phyloP scores from a whole-genome alignment of 345 rosid species.

The Dipteronia sinensis region DNA sequence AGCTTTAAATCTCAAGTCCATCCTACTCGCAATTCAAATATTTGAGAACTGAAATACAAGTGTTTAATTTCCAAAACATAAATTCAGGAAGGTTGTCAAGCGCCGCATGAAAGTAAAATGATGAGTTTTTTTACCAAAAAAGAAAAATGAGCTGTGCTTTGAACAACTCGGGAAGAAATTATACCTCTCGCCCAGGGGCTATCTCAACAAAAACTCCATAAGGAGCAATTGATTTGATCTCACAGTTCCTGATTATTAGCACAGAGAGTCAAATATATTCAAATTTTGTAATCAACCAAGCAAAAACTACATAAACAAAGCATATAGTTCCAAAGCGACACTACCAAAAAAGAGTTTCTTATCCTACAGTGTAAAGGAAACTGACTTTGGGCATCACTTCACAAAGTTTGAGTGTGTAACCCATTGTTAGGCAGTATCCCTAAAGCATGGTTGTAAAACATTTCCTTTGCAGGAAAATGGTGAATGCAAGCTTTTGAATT shows the following conservation, averaged over 20 bases:
- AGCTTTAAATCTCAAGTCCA: neutral
- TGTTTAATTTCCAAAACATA: neutral
- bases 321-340: slow-evolving; percentile 13
- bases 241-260: slow-evolving; percentile 66
- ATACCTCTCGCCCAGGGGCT: slow-evolving; percentile 94
- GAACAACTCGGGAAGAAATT: slow-evolving; percentile 16
- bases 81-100: neutral
- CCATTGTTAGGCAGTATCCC: neutral
- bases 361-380: neutral
- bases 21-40: neutral
- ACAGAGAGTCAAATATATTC: slow-evolving; percentile 20
- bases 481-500: neutral
- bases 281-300: slow-evolving; percentile 12
- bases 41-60: neutral
- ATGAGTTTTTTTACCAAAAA: neutral
- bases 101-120: neutral
- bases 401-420: neutral
- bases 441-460: neutral
- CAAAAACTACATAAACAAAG: slow-evolving; percentile 7
- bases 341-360: neutral
- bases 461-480: neutral
- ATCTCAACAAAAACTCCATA: slow-evolving; percentile 97
- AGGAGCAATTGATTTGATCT: slow-evolving; percentile 86
- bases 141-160: neutral
- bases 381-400: neutral